These are phyloP conservation scores for Euphorbia peplus DNA, from an alignment of 345 rosid genomes.

Conservation along the genomic window DNA sequence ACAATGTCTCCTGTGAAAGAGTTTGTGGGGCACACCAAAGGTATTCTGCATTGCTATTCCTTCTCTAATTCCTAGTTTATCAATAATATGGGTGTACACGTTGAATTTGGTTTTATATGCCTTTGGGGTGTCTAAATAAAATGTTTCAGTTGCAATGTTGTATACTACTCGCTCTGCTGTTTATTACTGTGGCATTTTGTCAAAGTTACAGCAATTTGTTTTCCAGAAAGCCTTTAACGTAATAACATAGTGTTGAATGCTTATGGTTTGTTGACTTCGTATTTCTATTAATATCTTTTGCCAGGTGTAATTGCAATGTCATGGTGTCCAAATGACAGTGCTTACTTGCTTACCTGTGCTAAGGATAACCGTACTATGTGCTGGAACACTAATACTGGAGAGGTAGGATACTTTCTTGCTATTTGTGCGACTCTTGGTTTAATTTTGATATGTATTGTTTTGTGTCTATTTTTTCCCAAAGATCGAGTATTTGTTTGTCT, in stretches of 20 bases:
- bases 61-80: conserved; percentile 7
- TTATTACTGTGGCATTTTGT: background rate
- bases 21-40: conserved; percentile 88
- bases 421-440: background rate
- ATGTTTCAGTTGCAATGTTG: background rate
- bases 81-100: too few relatives aligned
- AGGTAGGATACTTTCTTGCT: conserved; percentile 43
- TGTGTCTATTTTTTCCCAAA: background rate
- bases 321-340: conserved; percentile 94
- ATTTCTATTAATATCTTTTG: background rate
- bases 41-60: conserved; percentile 34
- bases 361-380: conserved; percentile 97
- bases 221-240: background rate
- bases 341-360: conserved; percentile 94
- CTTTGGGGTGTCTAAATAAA: background rate
- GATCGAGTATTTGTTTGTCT: background rate
- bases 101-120: background rate
- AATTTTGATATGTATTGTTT: background rate
- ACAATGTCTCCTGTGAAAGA: conserved; percentile 81
- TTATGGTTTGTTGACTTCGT: background rate
- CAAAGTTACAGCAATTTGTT: background rate
- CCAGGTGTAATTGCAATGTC: conserved; percentile 99
- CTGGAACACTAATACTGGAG: conserved; percentile 91
- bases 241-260: background rate
- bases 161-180: background rate